phyloP scores from a whole-genome alignment of 2,329 filamentous ascomycete genomes.

The Claviceps sp. region DNA sequence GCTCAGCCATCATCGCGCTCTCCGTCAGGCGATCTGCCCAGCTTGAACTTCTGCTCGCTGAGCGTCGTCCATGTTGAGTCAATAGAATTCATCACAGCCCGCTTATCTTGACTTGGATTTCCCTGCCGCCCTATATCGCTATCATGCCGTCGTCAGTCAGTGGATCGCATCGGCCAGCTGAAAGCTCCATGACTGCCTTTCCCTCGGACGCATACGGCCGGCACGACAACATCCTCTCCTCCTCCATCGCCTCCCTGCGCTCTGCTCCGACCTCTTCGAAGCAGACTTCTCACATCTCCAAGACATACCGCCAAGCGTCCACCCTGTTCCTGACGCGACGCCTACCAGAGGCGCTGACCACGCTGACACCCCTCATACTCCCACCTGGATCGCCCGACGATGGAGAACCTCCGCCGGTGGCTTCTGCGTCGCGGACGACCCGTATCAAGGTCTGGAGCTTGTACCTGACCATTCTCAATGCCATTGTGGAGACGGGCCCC shows the following conservation, averaged over 20 bases:
- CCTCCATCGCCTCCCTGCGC: constrained; percentile 57
- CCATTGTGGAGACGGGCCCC: constrained; percentile 73
- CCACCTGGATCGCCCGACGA: constrained; percentile 35
- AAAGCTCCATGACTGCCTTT: constrained; percentile 27
- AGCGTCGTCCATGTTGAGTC: background rate
- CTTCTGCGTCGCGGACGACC: constrained; percentile 65
- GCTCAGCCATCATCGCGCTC: background rate
- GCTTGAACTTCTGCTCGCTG: background rate
- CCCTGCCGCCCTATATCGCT: background rate
- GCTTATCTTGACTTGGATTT: background rate
- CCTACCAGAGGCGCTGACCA: constrained; percentile 76
- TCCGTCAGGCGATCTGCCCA: background rate
- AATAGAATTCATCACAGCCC: background rate
- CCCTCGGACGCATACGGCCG: constrained; percentile 29
- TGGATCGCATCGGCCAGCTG: constrained; percentile 28
- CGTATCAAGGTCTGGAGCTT: constrained; percentile 95
- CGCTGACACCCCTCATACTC: constrained; percentile 69
- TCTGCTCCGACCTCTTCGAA: constrained; percentile 47
- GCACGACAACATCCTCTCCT: constrained; percentile 38
- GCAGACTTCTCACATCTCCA: constrained; percentile 64
- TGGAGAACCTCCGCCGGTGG: constrained; percentile 56
- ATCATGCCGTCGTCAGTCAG: constrained; percentile 31
- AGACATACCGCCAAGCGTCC: constrained; percentile 86
- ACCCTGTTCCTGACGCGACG: constrained; percentile 91
- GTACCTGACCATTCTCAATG: constrained; percentile 86